These are phyloP conservation scores for Phytophthora cactorum DNA, from an alignment of 352 stramenopile species.

Conservation along the genomic window DNA sequence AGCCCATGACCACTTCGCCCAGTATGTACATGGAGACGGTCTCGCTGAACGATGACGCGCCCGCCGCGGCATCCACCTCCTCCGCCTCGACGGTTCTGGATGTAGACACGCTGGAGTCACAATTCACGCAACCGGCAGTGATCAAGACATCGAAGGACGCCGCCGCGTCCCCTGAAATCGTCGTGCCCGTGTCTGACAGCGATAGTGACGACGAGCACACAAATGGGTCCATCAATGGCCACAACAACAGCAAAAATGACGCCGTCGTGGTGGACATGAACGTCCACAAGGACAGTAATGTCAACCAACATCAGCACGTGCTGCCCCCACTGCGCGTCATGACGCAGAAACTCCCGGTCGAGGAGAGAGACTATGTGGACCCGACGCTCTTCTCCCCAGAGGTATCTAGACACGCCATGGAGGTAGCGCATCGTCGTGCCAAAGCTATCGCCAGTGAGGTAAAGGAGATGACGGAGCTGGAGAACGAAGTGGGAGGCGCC, in stretches of 20 bases:
- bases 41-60: slow-evolving; percentile 72
- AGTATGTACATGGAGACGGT: slow-evolving; percentile 73
- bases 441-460: slow-evolving; percentile 77
- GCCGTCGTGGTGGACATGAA: slow-evolving; percentile 27
- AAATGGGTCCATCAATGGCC: not conserved
- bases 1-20: slow-evolving; percentile 33
- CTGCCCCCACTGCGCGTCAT: slow-evolving; percentile 54
- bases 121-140: slow-evolving; percentile 42
- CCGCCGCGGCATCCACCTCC: slow-evolving; percentile 6
- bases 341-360: slow-evolving; percentile 39
- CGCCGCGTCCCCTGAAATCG: slow-evolving; percentile 21
- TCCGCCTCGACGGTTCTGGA: slow-evolving; percentile 32
- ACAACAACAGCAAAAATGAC: slow-evolving; percentile 8
- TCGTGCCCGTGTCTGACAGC: slow-evolving; percentile 25
- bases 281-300: slow-evolving; percentile 16
- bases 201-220: slow-evolving; percentile 33
- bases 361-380: slow-evolving; percentile 80
- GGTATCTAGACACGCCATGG: slow-evolving; percentile 81
- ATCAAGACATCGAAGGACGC: slow-evolving; percentile 37
- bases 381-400: slow-evolving; percentile 83
- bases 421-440: slow-evolving; percentile 81
- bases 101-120: slow-evolving; percentile 58
- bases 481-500: slow-evolving; percentile 27
- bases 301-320: slow-evolving; percentile 30
- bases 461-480: slow-evolving; percentile 69